These are phyloP conservation scores for Albatrellus ellisii DNA, from an alignment of 768 basidiomycete species.

Conservation along the genomic window DNA sequence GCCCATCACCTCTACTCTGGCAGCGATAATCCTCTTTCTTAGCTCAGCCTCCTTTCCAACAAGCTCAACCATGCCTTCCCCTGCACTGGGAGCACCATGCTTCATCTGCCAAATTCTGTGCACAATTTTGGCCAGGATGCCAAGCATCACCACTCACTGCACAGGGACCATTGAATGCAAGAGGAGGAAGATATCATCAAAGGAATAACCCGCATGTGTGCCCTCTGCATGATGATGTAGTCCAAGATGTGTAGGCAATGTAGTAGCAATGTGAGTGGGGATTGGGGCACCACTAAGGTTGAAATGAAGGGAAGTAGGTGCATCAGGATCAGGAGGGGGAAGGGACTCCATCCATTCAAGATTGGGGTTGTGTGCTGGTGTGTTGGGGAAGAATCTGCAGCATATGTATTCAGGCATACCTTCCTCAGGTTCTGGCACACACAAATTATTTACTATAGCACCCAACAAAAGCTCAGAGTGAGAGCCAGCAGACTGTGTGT, in stretches of 20 bases:
- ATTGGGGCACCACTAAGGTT: conserved; percentile 66
- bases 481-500: background rate
- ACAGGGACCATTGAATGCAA: conserved; percentile 71
- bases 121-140: conserved; percentile 50
- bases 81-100: conserved; percentile 16
- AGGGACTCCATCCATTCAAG: conserved; percentile 63
- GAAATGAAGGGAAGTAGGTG: conserved; percentile 32
- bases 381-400: conserved; percentile 66
- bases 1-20: conserved; percentile 50
- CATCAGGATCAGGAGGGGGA: conserved; percentile 17
- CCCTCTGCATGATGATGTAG: conserved; percentile 83
- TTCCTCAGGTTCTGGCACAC: conserved; percentile 33
- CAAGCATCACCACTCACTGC: conserved; percentile 74
- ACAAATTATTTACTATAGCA: background rate
- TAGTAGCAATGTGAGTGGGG: conserved; percentile 34
- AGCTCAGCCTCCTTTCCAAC: conserved; percentile 28
- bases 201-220: conserved; percentile 75
- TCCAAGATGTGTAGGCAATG: conserved; percentile 73
- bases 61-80: conserved; percentile 22
- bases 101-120: conserved; percentile 20
- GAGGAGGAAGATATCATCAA: conserved; percentile 74
- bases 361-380: conserved; percentile 53
- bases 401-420: conserved; percentile 79
- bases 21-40: conserved; percentile 50
- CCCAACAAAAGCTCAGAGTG: background rate